phyloP scores from a whole-genome alignment of 179 eudicot genomes.

The Pouteria campechiana region DNA sequence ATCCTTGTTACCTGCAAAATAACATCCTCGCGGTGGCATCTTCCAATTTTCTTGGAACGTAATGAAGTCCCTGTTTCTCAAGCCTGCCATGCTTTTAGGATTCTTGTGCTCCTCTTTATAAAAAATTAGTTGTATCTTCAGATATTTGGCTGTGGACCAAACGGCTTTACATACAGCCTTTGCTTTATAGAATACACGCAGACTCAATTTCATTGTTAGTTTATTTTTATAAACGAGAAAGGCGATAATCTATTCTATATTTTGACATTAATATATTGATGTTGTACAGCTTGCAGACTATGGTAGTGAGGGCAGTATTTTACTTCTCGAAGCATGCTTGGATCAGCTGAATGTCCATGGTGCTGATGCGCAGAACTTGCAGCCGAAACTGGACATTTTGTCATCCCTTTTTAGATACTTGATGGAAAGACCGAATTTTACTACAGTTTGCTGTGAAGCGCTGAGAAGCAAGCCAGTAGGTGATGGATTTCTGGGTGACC shows the following conservation, averaged over 20 bases:
- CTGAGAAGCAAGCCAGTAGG: slow-evolving; percentile 27
- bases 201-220: no score
- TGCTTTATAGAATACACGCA: no score
- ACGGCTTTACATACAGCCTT: no score
- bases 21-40: no score
- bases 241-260: no score
- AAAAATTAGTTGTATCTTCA: not conserved
- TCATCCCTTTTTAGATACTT: slow-evolving; percentile 47
- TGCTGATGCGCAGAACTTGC: slow-evolving; percentile 34
- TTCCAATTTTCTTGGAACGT: no score
- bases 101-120: not conserved
- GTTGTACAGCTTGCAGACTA: slow-evolving; percentile 21
- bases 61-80: no score
- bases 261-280: no score
- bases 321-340: slow-evolving; percentile 52
- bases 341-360: slow-evolving; percentile 40
- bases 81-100: no score
- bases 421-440: slow-evolving; percentile 66
- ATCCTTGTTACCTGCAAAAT: no score
- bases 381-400: slow-evolving; percentile 36
- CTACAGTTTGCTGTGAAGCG: slow-evolving; percentile 56
- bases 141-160: no score
- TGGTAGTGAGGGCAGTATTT: slow-evolving; percentile 59
- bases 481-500: slow-evolving; percentile 62
- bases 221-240: no score